Evolutionary conservation across 1,284 basidiomycete genomes (phyloP), one percentile per base, ranked within the genome.

Genomic region (Peniophora sp.): DNA sequence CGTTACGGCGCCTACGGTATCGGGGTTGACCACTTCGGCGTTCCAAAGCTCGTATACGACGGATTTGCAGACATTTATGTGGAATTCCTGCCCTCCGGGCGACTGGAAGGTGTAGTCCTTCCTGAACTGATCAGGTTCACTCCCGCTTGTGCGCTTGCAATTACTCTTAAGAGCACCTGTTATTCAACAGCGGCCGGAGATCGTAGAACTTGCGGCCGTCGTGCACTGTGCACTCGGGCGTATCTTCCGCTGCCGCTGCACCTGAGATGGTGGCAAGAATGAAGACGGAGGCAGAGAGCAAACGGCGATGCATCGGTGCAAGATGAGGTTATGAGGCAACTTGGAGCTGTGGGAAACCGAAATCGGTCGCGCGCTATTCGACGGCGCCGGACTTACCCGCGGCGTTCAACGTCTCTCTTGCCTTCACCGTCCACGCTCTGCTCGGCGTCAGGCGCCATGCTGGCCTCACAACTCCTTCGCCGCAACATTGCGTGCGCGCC

Each of bases 41-140:
- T 75, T 74, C 75, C 81, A 88, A 0, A 74, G 66, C 23, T 89
- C 82, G 10, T 69, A 70, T 22, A 64, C 63, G 0, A 87, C 74
- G 5, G 68, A 62, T 55, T 73, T 73, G 63, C 86, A 90, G 0
- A 85, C 73, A 58, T 87, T 89, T 14, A 90, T 60, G 19, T 69
- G 67, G 49, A 82, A 70, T 1, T 71, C 62, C 38, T 72, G 67
- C 17, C 77, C 77, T 17, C 67, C 70, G 3, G 70, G 65, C 0
- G 78, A 77, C 45, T 63, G 65, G 50, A 82, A 65, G 50, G 73
- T 64, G 58, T 85, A 84, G 63, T 89, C 85, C 56, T 75, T 78
- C 54, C 85, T 89, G 61, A 24, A 32, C 6, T 32, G 27, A 32
- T 32, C 27, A 32, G 27, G 27, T 32, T 32, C 27, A 32, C 27